Conservation (phyloP, 2,329 filamentous ascomycete species). For the Beauveria rudraprayagi region DNA sequence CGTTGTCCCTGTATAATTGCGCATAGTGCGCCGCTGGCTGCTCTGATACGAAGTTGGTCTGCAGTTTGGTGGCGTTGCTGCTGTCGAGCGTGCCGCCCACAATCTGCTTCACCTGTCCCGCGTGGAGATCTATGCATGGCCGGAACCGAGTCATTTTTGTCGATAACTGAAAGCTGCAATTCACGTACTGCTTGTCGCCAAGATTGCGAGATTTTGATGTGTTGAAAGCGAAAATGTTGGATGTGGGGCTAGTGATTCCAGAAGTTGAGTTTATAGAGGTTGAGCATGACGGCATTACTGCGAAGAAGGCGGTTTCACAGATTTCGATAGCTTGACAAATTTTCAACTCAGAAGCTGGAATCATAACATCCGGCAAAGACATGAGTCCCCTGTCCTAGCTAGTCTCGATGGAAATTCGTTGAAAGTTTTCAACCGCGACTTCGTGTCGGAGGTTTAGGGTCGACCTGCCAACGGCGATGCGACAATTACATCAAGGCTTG, state of each 20-base stretch:
- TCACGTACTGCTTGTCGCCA: too few species aligned
- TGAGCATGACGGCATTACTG: slow-evolving; percentile 1
- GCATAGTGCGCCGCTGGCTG: slow-evolving; percentile 78
- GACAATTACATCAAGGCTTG: too few species aligned
- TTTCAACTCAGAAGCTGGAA: too few species aligned
- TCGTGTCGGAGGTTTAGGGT: too few species aligned
- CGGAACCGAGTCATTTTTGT: slow-evolving; percentile 78
- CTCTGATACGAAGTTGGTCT: slow-evolving; percentile 88
- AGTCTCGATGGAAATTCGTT: too few species aligned
- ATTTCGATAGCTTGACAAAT: neutral
- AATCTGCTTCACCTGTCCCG: slow-evolving; percentile 97
- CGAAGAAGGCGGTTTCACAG: neutral
- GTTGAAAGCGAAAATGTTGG: neutral
- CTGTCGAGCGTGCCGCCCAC: slow-evolving; percentile 85
- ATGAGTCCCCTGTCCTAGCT: too few species aligned
- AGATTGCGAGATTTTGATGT: neutral
- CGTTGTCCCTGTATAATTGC: slow-evolving; percentile 67
- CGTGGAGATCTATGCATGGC: slow-evolving; percentile 94
- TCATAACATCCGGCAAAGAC: too few species aligned
- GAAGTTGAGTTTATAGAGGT: neutral
- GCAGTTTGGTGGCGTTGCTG: slow-evolving; percentile 50
- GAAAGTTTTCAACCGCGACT: too few species aligned
- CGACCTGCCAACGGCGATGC: neutral
- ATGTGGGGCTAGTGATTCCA: neutral
- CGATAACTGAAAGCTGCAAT: neutral